phyloP scores from a whole-genome alignment of 1,139 yeast genomes.

The Kurtzmaniella quercitrusa region DNA sequence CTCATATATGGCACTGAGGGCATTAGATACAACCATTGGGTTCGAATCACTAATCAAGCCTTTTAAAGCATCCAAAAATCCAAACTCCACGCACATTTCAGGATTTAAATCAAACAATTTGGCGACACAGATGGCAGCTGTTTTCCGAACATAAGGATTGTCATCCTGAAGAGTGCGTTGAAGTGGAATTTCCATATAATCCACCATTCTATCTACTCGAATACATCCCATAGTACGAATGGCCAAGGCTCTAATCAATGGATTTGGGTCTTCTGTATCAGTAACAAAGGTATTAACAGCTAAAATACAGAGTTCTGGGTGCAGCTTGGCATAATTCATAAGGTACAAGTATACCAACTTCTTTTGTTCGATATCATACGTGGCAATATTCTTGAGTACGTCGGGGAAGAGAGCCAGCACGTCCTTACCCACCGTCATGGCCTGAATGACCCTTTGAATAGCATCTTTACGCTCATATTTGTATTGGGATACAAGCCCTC shows the following conservation, averaged over 20 bases:
- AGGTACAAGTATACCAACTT: constrained; percentile 90
- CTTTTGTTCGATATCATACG: constrained; percentile 95
- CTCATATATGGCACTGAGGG: constrained; percentile 82
- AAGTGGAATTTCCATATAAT: constrained; percentile 88
- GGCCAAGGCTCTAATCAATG: constrained; percentile 91
- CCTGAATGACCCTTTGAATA: constrained; percentile 92
- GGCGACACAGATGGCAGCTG: constrained; percentile 97
- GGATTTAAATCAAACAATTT: constrained; percentile 87
- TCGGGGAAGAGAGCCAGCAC: constrained; percentile 94
- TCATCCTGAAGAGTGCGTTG: constrained; percentile 84
- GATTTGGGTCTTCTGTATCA: constrained; percentile 96
- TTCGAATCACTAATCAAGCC: constrained; percentile 79
- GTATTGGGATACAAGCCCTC: constrained; percentile 91
- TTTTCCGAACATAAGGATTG: constrained; percentile 94
- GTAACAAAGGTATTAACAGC: constrained; percentile 97
- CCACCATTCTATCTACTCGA: constrained; percentile 91
- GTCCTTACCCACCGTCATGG: constrained; percentile 99
- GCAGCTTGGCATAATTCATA: constrained; percentile 95
- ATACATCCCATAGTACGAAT: constrained; percentile 99
- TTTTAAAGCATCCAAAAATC: constrained; percentile 69
- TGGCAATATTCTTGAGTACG: constrained; percentile 92
- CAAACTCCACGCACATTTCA: constrained; percentile 78
- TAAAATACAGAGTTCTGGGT: constrained; percentile 91
- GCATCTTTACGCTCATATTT: constrained; percentile 95
- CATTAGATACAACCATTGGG: constrained; percentile 96